Evolutionary conservation across 2,329 filamentous ascomycete species (phyloP), one percentile per base, ranked within the genome.

Genomic region (Elsinoe necatrix): DNA sequence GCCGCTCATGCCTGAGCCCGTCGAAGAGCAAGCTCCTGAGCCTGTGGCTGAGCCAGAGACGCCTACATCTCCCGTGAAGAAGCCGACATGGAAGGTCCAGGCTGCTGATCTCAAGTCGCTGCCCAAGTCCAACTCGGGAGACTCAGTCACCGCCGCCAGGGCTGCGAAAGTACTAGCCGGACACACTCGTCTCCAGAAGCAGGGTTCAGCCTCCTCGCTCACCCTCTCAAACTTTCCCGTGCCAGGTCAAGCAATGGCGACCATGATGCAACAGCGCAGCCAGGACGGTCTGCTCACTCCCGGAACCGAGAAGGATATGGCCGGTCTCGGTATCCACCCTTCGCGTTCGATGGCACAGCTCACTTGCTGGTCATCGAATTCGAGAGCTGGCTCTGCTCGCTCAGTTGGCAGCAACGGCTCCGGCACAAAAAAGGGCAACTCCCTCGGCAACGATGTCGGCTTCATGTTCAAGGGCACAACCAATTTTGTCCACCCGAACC

Each of bases 401-500:
- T 56, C 54, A 2, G 20, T 56, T 5, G 31, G 31, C 23, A 56
- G 54, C 54, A n/a, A 20, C 14, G 41, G 41, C 16, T 56, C 54
- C 48, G 54, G 54, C 39, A 25, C 21, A n/a, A 48, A 56, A 25
- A 20, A 20, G n/a, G 41, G 23, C 23, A 34, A 34, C 21, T 56
- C 54, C 14, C 42, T 56, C 25, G 54, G 54, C 27, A 27, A 47
- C 29, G 42, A 39, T 39, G 54, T 56, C 4, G 54, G 54, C 54
- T 56, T 56, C 41, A 56, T 37, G 14, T 56, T 56, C 42, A 56
- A 56, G 41, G 41, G 23, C 11, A 56, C 54, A 3, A 45, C 37
- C 25, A 56, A 56, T 25, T 56, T 56, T 16, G 54, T 56, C 25
- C 54, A 56, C 29, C 54, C 54, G 14, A 56, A 56, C 42, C 23